A percentile compares a stretch with the other conserved stretches of the same genome.
Conservation (phyloP, 169 alveolate species). For the Plasmodium chabaudi region DNA sequence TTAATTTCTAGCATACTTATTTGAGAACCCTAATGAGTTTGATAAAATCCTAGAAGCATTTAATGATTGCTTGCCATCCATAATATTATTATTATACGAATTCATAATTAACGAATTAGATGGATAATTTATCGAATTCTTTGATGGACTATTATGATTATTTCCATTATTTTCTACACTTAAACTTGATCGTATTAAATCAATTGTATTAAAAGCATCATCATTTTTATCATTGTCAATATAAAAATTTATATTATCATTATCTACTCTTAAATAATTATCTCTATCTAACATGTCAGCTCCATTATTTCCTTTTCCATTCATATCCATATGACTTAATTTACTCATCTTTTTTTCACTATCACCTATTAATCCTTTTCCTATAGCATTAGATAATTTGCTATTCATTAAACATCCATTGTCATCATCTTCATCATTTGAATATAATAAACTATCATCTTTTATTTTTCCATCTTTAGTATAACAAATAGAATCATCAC, state of each 20-base stretch:
- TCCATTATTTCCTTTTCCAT: neutral
- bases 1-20: conserved; percentile 50
- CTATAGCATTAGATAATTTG: conserved; percentile 7
- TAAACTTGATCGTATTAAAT: conserved; percentile 47
- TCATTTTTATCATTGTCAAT: conserved; percentile 52
- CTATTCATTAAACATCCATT: conserved; percentile 10
- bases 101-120: conserved; percentile 5
- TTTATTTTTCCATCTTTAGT: conserved; percentile 31
- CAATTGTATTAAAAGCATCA: conserved; percentile 38
- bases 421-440: conserved; percentile 67
- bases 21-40: conserved; percentile 52
- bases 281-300: neutral
- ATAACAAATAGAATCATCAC: conserved; percentile 47
- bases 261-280: conserved; percentile 13
- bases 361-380: neutral
- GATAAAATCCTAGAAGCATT: conserved; percentile 42
- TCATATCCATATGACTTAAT: neutral
- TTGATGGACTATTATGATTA: conserved; percentile 4
- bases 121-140: neutral
- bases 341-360: conserved; percentile 10
- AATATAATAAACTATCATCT: conserved; percentile 25
- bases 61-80: conserved; percentile 13
- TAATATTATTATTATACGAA: conserved; percentile 3
- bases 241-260: conserved; percentile 37
- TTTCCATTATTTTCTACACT: conserved; percentile 1